Evolutionary conservation across 2,329 filamentous ascomycete genomes (phyloP).

Genomic region (Epichloe elymi): DNA sequence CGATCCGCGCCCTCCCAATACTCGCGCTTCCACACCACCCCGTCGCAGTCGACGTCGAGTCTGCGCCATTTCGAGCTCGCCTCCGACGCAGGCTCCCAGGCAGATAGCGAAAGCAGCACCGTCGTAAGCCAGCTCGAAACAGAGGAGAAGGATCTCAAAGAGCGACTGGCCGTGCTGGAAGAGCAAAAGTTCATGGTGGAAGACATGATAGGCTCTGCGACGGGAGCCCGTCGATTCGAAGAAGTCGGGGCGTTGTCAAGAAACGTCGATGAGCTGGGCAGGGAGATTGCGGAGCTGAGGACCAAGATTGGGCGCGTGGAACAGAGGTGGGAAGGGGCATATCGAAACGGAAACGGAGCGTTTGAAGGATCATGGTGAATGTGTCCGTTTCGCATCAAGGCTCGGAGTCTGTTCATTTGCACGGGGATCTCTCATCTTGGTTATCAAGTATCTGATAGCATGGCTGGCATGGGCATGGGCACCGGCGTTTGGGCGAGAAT

Average conservation of each 20-base stretch:
- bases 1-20: conserved; percentile 20
- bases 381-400: too few relatives aligned
- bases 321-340: conserved; percentile 40
- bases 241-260: conserved; percentile 68
- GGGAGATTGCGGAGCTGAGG: conserved; percentile 58
- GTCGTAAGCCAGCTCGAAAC: conserved; percentile 51
- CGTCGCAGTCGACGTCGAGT: conserved; percentile 23
- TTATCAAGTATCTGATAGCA: not conserved
- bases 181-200: conserved; percentile 85
- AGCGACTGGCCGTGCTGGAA: conserved; percentile 71
- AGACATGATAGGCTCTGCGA: conserved; percentile 70
- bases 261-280: conserved; percentile 71
- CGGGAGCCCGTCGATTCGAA: conserved; percentile 66
- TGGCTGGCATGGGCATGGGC: conserved; percentile 14
- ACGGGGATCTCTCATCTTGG: too few relatives aligned
- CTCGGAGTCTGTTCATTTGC: too few relatives aligned
- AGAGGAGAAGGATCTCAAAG: conserved; percentile 71
- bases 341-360: conserved; percentile 20
- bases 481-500: conserved; percentile 13
- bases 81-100: conserved; percentile 32
- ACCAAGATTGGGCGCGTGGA: conserved; percentile 56
- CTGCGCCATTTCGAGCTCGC: conserved; percentile 35
- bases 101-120: conserved; percentile 37
- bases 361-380: not conserved
- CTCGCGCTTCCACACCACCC: conserved; percentile 19